Evolutionary conservation across 495 filamentous ascomycete genomes (phyloP), one percentile per base, ranked within the genome.

Genomic region (Peziza echinospora): DNA sequence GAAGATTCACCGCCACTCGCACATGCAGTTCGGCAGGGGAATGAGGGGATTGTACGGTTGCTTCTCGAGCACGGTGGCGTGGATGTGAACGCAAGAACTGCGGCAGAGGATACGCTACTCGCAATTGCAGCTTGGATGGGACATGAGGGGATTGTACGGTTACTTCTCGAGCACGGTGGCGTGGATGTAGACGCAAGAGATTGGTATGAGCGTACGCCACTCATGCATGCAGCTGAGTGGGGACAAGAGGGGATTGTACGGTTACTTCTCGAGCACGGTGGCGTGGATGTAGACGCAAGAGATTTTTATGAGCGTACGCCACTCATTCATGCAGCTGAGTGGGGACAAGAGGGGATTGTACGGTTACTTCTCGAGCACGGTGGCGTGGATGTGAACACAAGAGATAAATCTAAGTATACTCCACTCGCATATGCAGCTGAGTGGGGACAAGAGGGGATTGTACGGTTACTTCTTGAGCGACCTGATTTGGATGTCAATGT

Each of bases 241-340:
- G 59, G 58, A 10, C 50, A 59, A 28, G 37, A 53, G 21, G 47
- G 30, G 8, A 52, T 60, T 0, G 57, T 60, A 24, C 25, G 45
- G 30, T 37, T 60, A 3, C 37, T 65, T 3, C 41, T 63, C 19
- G 46, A 39, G 6, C 49, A 48, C 9, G 42, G 42, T 5, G 52
- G 44, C 16, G 51, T 57, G 10, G 28, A 48, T 5, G 39, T 44
- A 9, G 43, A 59, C 25, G 49, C 44, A 34, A 50, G 41, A 26
- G 49, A 65, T 19, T 50, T 19, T 1, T 1, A 52, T 41, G 47
- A 50, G 19, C 53, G 51, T 24, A 65, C 60, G 16, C 59, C 65
- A 24, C 53, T 71, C n/a, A n/a, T n/a, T n/a, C n/a, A n/a, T n/a
- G n/a, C n/a, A n/a, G n/a, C n/a, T n/a, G n/a, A n/a, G n/a, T n/a